These are phyloP conservation scores for Pseudocercospora pini-densiflorae DNA, from an alignment of 2,329 filamentous ascomycete genomes.

Conservation along the genomic window DNA sequence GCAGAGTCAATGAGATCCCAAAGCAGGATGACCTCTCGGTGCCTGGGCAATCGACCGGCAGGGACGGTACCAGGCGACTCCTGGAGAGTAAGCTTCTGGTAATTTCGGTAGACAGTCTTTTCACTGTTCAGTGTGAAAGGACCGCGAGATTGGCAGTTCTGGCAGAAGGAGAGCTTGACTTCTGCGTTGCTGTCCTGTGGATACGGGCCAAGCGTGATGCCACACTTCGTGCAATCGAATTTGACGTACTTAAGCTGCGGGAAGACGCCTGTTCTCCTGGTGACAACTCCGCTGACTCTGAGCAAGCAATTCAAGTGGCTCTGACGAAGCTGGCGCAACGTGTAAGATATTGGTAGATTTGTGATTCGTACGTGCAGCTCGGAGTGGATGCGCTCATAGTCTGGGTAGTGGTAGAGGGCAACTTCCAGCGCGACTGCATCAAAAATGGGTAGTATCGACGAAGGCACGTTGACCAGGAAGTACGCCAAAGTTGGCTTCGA, in stretches of 20 bases:
- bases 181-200: slow-evolving; percentile 97
- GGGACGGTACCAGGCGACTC: slow-evolving; percentile 97
- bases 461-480: slow-evolving; percentile 92
- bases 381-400: slow-evolving; percentile 96
- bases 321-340: slow-evolving; percentile 90
- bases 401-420: slow-evolving; percentile 91
- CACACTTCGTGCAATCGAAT: slow-evolving; percentile 95
- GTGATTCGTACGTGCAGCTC: slow-evolving; percentile 98
- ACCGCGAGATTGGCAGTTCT: slow-evolving; percentile 92
- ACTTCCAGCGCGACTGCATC: slow-evolving; percentile 97
- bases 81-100: slow-evolving; percentile 95
- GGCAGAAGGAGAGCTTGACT: slow-evolving; percentile 94
- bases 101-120: slow-evolving; percentile 98
- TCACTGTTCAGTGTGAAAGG: slow-evolving; percentile 96
- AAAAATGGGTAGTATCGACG: slow-evolving; percentile 95
- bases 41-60: slow-evolving; percentile 88
- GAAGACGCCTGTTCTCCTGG: slow-evolving; percentile 91
- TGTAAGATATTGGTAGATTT: slow-evolving; percentile 92
- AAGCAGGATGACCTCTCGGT: slow-evolving; percentile 91
- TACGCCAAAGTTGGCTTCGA: slow-evolving; percentile 94
- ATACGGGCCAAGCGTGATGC: slow-evolving; percentile 89
- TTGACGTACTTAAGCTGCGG: slow-evolving; percentile 98
- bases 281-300: slow-evolving; percentile 93
- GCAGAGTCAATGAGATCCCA: slow-evolving; percentile 97
- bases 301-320: slow-evolving; percentile 95